Conservation (phyloP, 148 eudicot genomes). For the Diospyros kaki region DNA sequence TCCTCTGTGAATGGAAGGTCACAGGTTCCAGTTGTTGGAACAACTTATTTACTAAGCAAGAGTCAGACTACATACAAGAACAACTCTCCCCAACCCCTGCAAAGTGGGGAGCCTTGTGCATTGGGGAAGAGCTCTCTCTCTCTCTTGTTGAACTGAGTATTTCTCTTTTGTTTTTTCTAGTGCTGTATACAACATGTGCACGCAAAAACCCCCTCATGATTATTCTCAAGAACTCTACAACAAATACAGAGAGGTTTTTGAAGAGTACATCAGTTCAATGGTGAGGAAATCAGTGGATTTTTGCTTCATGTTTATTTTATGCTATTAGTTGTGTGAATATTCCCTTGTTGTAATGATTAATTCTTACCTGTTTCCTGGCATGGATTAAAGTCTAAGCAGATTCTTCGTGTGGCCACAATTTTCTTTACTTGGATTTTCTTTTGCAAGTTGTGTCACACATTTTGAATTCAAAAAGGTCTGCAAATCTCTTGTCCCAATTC, state of each 20-base stretch:
- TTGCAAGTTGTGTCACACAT: no score
- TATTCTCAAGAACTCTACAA: conserved; percentile 39
- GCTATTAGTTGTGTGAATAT: not conserved
- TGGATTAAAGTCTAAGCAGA: not conserved
- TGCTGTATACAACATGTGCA: conserved; percentile 37
- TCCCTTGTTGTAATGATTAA: not conserved
- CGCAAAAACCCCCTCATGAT: conserved; percentile 39
- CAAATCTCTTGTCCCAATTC: no score
- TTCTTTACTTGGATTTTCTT: no score
- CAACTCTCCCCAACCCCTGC: no score
- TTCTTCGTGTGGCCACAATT: not conserved
- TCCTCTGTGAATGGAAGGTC: no score
- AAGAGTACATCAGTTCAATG: conserved; percentile 30
- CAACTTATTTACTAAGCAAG: no score
- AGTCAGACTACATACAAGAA: no score
- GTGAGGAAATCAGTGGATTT: conserved; percentile 18
- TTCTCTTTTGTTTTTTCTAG: conserved; percentile 21
- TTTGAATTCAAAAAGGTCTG: no score
- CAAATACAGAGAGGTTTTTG: conserved; percentile 29
- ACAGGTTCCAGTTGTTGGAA: no score
- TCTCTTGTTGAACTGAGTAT: not conserved
- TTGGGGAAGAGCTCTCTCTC: no score
- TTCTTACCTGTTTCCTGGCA: not conserved
- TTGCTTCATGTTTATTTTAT: not conserved
- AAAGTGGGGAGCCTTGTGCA: no score